These are phyloP conservation scores for Solanum tarapatanum DNA, from an alignment of 257 asterid genomes.

Conservation along the genomic window DNA sequence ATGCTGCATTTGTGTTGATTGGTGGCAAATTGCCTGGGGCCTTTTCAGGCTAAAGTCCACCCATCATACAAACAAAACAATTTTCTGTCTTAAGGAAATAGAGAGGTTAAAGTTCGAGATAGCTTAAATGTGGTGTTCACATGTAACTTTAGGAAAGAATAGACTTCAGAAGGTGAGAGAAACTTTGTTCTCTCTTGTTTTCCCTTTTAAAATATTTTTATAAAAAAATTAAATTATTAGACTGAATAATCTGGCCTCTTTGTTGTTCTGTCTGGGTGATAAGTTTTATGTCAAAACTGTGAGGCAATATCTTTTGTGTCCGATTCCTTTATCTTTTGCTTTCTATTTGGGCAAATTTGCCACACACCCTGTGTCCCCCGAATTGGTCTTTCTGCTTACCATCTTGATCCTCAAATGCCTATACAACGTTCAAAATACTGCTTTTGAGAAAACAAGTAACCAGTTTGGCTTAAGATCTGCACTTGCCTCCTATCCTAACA, in stretches of 20 bases:
- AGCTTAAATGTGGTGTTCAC: background rate
- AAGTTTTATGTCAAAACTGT: background rate
- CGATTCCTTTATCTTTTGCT: background rate
- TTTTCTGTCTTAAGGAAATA: background rate
- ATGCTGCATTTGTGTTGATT: background rate
- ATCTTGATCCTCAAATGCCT: background rate
- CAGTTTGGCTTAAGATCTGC: background rate
- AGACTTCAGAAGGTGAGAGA: background rate
- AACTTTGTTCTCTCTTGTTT: background rate
- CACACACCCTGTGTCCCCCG: background rate
- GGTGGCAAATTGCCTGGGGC: background rate
- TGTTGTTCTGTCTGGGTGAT: background rate
- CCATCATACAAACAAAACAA: background rate
- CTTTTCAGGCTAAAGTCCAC: background rate
- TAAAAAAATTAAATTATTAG: background rate
- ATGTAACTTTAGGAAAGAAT: background rate
- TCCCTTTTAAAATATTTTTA: background rate
- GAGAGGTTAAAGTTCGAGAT: background rate
- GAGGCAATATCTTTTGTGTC: background rate
- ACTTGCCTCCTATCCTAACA: background rate
- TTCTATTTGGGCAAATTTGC: background rate
- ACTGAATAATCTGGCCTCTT: background rate
- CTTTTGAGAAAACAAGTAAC: background rate
- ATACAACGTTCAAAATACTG: background rate
- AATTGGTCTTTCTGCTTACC: background rate